Evolutionary conservation across 768 basidiomycete species (phyloP).

Genomic region (Hypholoma fasciculare): DNA sequence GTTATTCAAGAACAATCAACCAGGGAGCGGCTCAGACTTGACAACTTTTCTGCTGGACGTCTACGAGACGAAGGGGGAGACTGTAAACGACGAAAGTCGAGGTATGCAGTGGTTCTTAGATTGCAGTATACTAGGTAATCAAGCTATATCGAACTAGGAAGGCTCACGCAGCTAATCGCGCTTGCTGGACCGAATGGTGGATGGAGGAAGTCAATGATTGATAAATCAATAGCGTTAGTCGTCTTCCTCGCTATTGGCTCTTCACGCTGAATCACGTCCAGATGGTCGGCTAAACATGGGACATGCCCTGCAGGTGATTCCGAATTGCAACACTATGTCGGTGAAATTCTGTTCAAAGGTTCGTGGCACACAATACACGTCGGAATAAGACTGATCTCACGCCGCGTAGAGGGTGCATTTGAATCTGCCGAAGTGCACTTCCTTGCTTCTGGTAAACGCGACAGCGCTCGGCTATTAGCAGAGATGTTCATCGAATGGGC

Average conservation of each 20-base stretch:
- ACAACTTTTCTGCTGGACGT: slow-evolving; percentile 78
- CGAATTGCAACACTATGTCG: slow-evolving; percentile 85
- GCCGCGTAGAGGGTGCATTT: slow-evolving; percentile 65
- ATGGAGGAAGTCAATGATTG: slow-evolving; percentile 91
- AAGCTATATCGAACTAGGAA: slow-evolving; percentile 48
- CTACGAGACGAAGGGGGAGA: slow-evolving; percentile 73
- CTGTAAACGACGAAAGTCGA: slow-evolving; percentile 74
- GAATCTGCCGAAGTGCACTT: slow-evolving; percentile 80
- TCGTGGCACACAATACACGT: slow-evolving; percentile 1
- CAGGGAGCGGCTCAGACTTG: slow-evolving; percentile 90
- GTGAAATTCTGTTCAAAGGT: slow-evolving; percentile 88
- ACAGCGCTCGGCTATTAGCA: slow-evolving; percentile 84
- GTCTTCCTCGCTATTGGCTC: not conserved
- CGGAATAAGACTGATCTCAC: not conserved
- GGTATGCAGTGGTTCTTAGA: slow-evolving; percentile 47
- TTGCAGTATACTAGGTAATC: slow-evolving; percentile 11
- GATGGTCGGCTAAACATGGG: slow-evolving; percentile 85
- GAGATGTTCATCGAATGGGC: slow-evolving; percentile 88
- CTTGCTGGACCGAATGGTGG: slow-evolving; percentile 74
- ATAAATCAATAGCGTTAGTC: slow-evolving; percentile 79
- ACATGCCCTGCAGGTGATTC: slow-evolving; percentile 87
- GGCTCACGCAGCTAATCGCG: slow-evolving; percentile 89
- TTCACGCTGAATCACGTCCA: slow-evolving; percentile 31
- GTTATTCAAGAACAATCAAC: slow-evolving; percentile 84
- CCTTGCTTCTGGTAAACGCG: slow-evolving; percentile 83